Evolutionary conservation across 1,284 basidiomycete species (phyloP).

Genomic region (Peniophora sp.): DNA sequence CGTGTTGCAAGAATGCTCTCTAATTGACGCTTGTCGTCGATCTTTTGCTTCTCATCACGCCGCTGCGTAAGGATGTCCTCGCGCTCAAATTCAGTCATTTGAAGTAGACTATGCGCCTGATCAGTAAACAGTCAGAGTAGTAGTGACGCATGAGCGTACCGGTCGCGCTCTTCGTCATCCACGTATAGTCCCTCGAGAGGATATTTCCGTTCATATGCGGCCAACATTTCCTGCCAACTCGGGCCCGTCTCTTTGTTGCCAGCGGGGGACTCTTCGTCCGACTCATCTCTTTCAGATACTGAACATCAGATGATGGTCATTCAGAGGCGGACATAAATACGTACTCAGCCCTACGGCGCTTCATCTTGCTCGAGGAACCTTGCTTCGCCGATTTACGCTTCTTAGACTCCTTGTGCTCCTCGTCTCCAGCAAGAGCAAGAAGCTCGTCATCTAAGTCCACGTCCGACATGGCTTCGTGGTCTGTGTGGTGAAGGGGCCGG

Average conservation of each 20-base stretch:
- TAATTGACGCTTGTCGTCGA: conserved; percentile 67
- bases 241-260: conserved; percentile 37
- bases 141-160: conserved; percentile 54
- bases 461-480: conserved; percentile 46
- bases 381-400: conserved; percentile 37
- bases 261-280: too few relatives aligned
- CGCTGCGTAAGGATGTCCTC: conserved; percentile 80
- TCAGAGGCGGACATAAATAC: conserved; percentile 11
- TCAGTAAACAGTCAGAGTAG: too few relatives aligned
- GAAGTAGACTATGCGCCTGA: too few relatives aligned
- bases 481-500: neutral
- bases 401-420: conserved; percentile 27
- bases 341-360: conserved; percentile 46
- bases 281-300: neutral
- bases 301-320: neutral
- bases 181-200: conserved; percentile 88
- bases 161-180: conserved; percentile 74
- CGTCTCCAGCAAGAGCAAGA: conserved; percentile 56
- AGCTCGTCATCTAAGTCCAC: conserved; percentile 65
- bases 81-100: conserved; percentile 81
- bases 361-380: conserved; percentile 24
- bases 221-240: conserved; percentile 52
- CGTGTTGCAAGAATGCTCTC: conserved; percentile 67
- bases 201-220: conserved; percentile 53
- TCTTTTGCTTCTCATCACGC: conserved; percentile 73